phyloP scores from a whole-genome alignment of 2,329 filamentous ascomycete genomes.

The Thielaviopsis ethacetica region DNA sequence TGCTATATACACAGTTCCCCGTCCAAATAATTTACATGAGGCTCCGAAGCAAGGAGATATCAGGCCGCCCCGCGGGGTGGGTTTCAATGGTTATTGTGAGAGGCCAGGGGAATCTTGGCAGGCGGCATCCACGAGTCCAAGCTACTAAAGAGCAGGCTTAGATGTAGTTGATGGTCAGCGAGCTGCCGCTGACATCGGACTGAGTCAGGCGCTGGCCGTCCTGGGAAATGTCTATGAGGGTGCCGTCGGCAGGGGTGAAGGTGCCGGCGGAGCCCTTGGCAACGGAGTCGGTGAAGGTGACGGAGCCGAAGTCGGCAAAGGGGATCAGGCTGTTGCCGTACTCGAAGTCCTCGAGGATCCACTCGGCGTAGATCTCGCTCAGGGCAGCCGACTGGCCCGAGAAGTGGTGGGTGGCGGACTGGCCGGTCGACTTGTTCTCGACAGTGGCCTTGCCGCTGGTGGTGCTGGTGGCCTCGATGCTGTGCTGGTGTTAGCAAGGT shows the following conservation, averaged over 20 bases:
- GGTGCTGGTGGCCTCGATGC: slow-evolving; percentile 15
- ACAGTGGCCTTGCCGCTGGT: slow-evolving; percentile 17
- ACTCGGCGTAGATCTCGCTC: slow-evolving; percentile 42
- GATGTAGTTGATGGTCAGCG: slow-evolving; percentile 3
- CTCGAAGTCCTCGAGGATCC: slow-evolving; percentile 39
- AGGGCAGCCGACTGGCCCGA: slow-evolving; percentile 25
- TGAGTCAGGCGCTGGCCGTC: slow-evolving; percentile 9
- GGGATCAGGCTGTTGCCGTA: slow-evolving; percentile 15
- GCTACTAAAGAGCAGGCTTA: background rate
- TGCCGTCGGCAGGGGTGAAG: slow-evolving; percentile 9
- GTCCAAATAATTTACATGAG: too few species aligned
- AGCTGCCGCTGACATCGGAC: slow-evolving; percentile 9
- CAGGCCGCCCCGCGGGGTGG: too few species aligned
- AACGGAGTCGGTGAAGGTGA: slow-evolving; percentile 11
- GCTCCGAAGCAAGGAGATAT: too few species aligned
- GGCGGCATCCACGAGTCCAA: too few species aligned
- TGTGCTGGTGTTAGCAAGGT: slow-evolving; percentile 3
- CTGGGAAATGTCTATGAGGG: slow-evolving; percentile 14
- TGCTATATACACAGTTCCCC: too few species aligned
- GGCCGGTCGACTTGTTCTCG: slow-evolving; percentile 34
- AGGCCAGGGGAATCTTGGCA: too few species aligned
- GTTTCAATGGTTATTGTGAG: too few species aligned
- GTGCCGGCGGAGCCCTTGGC: slow-evolving; percentile 12
- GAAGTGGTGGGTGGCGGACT: slow-evolving; percentile 35
- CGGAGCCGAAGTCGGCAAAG: slow-evolving; percentile 19